phyloP scores from a whole-genome alignment of 257 asterid species.

The Capsicum pubescens region DNA sequence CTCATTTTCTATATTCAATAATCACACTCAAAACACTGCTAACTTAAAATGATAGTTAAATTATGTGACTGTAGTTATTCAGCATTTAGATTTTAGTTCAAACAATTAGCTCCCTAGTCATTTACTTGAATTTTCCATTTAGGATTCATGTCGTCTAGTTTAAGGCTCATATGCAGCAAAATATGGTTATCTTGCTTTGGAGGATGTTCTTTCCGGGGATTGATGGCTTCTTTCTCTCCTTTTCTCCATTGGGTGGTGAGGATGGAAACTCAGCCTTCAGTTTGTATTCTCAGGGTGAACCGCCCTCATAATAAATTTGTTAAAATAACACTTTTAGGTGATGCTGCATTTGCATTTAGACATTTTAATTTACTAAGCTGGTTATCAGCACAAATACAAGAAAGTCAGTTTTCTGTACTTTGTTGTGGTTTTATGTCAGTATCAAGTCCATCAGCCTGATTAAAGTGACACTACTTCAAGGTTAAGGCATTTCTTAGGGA shows the following conservation, averaged over 20 bases:
- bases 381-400: conserved; percentile 4
- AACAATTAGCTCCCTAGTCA: neutral
- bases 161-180: neutral
- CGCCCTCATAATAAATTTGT: neutral
- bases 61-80: neutral
- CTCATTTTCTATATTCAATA: neutral
- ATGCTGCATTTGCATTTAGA: neutral
- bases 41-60: conserved; percentile 5
- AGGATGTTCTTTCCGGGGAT: conserved; percentile 2
- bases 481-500: neutral
- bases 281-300: conserved; percentile 7
- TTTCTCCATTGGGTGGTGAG: neutral
- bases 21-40: neutral
- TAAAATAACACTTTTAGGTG: neutral
- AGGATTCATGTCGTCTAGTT: conserved; percentile 13
- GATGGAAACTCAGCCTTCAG: neutral
- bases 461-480: neutral
- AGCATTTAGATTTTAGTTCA: neutral
- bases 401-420: neutral
- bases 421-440: neutral
- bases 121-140: neutral
- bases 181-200: conserved; percentile 14
- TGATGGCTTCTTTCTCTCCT: neutral
- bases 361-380: neutral
- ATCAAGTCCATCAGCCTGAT: neutral